Percentiles rank a stretch among this genome's conserved stretches.
Evolutionary conservation across 805 yeast genomes (phyloP).

Genomic region (Alloascoidea hylecoeti): DNA sequence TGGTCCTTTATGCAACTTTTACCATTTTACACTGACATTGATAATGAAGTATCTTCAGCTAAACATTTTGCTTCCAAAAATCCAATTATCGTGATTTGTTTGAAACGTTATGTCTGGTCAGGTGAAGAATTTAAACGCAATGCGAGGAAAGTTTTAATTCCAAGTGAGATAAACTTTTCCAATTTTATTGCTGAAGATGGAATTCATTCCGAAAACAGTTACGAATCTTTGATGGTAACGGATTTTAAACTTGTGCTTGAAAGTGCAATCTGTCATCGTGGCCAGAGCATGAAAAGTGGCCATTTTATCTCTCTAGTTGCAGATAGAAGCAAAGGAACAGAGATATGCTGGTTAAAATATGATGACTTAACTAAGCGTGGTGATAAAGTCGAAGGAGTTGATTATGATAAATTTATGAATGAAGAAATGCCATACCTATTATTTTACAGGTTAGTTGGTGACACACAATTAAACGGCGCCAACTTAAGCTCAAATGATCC

Average conservation of each 20-base stretch:
- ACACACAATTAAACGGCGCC: too few relatives aligned
- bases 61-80: slow-evolving; percentile 33
- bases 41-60: slow-evolving; percentile 15
- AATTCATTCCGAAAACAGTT: not conserved
- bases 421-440: slow-evolving; percentile 46
- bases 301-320: slow-evolving; percentile 34
- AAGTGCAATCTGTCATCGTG: slow-evolving; percentile 50
- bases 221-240: slow-evolving; percentile 8
- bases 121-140: slow-evolving; percentile 27
- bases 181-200: slow-evolving; percentile 42
- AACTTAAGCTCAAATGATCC: too few relatives aligned
- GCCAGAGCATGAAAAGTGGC: slow-evolving; percentile 35
- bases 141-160: slow-evolving; percentile 31
- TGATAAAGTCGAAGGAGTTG: slow-evolving; percentile 24
- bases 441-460: slow-evolving; percentile 35
- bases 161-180: slow-evolving; percentile 42
- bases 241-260: slow-evolving; percentile 39
- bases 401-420: slow-evolving; percentile 36
- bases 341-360: slow-evolving; percentile 35
- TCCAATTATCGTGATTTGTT: slow-evolving; percentile 45
- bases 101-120: slow-evolving; percentile 37
- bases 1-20: slow-evolving; percentile 51
- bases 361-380: slow-evolving; percentile 33
- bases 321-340: slow-evolving; percentile 11
- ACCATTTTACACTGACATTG: slow-evolving; percentile 45